These are phyloP conservation scores for Blastocystis sp. DNA, from an alignment of 352 stramenopile species.

Conservation along the genomic window DNA sequence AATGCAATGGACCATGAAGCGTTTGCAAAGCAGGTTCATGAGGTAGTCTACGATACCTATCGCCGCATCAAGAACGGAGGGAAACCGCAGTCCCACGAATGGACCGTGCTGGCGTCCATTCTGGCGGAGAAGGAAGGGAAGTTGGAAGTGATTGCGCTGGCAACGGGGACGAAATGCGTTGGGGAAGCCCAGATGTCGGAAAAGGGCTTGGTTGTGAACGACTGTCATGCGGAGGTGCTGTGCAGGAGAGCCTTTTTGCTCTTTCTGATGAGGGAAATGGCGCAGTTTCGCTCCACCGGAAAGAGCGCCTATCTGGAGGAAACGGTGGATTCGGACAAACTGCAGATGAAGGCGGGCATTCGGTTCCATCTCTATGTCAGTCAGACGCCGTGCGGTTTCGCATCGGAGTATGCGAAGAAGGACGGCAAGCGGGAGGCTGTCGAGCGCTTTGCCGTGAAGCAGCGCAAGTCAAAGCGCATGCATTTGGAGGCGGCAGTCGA, in stretches of 20 bases:
- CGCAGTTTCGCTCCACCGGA: background rate
- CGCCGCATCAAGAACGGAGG: slow-evolving; percentile 5
- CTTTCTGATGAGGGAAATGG: slow-evolving; percentile 16
- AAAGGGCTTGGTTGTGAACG: slow-evolving; percentile 48
- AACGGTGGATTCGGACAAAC: too few species aligned
- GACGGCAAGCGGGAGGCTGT: slow-evolving; percentile 10
- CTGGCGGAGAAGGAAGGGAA: background rate
- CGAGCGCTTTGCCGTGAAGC: slow-evolving; percentile 23
- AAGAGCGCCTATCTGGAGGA: background rate
- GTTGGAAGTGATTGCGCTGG: slow-evolving; percentile 2
- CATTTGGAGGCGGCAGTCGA: background rate
- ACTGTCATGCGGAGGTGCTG: slow-evolving; percentile 60
- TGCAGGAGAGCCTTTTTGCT: slow-evolving; percentile 7
- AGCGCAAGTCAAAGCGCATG: slow-evolving; percentile 23
- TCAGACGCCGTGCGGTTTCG: slow-evolving; percentile 41
- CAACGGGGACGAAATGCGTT: slow-evolving; percentile 60
- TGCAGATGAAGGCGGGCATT: background rate
- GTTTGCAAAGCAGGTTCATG: background rate
- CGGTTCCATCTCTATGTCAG: slow-evolving; percentile 49
- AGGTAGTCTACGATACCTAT: background rate
- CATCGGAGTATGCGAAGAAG: slow-evolving; percentile 39
- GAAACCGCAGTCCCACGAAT: slow-evolving; percentile 56
- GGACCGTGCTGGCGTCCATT: slow-evolving; percentile 43
- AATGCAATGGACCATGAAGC: background rate
- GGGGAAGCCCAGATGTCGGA: background rate